Base-by-base conservation (phyloP, 352 stramenopile genomes). In the Globisporangium mamillatum region DNA sequence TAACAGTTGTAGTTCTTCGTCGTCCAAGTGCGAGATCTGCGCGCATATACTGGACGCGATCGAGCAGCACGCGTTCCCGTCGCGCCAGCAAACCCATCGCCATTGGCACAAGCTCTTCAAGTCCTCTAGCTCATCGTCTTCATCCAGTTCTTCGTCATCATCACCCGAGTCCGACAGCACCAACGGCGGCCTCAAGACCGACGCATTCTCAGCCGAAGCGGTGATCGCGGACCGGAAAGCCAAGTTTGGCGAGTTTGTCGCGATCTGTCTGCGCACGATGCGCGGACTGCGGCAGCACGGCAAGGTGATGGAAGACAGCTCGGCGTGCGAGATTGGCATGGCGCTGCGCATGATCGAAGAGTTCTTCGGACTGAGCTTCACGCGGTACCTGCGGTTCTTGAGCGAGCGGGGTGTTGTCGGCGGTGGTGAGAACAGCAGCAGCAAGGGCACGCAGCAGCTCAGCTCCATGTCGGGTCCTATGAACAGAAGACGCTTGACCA, bases 291-390 rank as follows among this genome's bases (percentile, higher is more conserved):
- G 86, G 8, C 86, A 93, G 62, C 86, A 93, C 61, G 63, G 75
- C 14, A 74, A 78, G 20, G 68, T 92, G 25, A 75, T 90, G 41
- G 65, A 74, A 18, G 71, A 86, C 64, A 84, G 74, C 46, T 74
- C 73, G 9, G 62, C 62, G 18, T 93, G 83, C 69, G 80, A 93
- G 68, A 86, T 91, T 60, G 82, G 64, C 36, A 72, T 81, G 1
- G 66, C 74, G 1, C 71, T 91, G 57, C 76, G 73, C 5, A 50
- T 86, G 69, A 81, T 92, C 41, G 86, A 93, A 50, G 83, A 91
- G 66, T 93, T 93, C 59, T 63, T 93, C 0, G 82, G 80, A 0
- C 72, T 93, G 12, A 90, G 72, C 60, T 93, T 90, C 65, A 85
- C 78, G 14, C 73, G 78, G 24, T 93, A 90, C 63, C 64, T 89